Conservation (phyloP, 176 grass and related monocot species). For the Oryza longistaminata region DNA sequence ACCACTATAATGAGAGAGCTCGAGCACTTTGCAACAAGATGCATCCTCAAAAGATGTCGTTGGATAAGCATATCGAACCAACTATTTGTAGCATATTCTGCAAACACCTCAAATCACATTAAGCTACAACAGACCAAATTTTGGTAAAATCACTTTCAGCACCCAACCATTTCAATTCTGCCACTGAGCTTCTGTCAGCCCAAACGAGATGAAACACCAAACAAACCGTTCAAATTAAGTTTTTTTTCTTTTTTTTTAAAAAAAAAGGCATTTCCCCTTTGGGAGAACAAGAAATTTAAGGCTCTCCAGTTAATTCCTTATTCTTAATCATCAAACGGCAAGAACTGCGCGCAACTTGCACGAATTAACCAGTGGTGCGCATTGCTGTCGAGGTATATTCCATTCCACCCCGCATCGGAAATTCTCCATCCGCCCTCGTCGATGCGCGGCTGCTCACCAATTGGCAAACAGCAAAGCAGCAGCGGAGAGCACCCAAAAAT, state of each 20-base stretch:
- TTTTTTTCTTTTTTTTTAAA: too few relatives aligned
- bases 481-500: not conserved
- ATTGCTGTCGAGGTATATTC: conserved; percentile 18
- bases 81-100: not conserved
- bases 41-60: not conserved
- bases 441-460: not conserved
- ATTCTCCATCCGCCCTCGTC: not conserved
- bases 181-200: not conserved
- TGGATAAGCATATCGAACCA: not conserved
- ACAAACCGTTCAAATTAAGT: not conserved
- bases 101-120: not conserved
- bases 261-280: not conserved
- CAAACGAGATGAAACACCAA: not conserved
- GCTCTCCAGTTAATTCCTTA: not conserved
- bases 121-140: not conserved
- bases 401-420: not conserved
- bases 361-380: not conserved
- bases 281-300: not conserved
- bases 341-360: not conserved
- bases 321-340: not conserved
- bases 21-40: not conserved
- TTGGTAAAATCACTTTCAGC: not conserved
- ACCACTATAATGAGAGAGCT: not conserved
- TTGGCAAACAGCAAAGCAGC: not conserved
- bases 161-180: not conserved